Percentiles rank a stretch among this genome's conserved stretches.
phyloP scores from a whole-genome alignment of 352 stramenopile species.

The Elongisporangium prolatum region DNA sequence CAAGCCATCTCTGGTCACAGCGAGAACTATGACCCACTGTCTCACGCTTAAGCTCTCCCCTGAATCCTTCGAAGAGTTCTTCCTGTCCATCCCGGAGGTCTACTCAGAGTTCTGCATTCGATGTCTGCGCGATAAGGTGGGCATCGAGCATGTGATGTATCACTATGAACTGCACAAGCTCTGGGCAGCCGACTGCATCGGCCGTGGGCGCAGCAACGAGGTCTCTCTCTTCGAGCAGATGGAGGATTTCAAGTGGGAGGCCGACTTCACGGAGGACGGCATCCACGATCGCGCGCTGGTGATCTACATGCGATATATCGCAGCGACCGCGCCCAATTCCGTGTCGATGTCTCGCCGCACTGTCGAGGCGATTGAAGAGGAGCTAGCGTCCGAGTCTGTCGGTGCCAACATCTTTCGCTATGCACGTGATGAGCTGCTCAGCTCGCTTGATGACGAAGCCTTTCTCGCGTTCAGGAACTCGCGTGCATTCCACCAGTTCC shows the following conservation, averaged over 20 bases:
- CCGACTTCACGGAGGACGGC: slow-evolving; percentile 40
- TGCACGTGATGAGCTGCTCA: slow-evolving; percentile 43
- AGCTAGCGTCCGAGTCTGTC: slow-evolving; percentile 33
- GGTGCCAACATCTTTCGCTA: slow-evolving; percentile 35
- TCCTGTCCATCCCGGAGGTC: slow-evolving; percentile 41
- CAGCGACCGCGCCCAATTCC: slow-evolving; percentile 20
- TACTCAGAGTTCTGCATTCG: slow-evolving; percentile 72
- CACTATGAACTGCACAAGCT: slow-evolving; percentile 60
- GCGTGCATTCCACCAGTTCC: slow-evolving; percentile 39
- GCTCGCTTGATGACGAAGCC: slow-evolving; percentile 37
- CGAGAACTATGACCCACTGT: slow-evolving; percentile 34
- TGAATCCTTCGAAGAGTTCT: slow-evolving; percentile 48
- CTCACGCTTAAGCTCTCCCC: slow-evolving; percentile 35
- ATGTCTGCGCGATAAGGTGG: slow-evolving; percentile 40
- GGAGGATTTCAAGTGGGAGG: slow-evolving; percentile 62
- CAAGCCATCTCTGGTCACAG: slow-evolving; percentile 26
- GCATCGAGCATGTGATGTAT: slow-evolving; percentile 57
- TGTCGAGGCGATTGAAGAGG: slow-evolving; percentile 33
- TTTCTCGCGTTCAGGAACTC: slow-evolving; percentile 48
- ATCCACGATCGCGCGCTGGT: slow-evolving; percentile 48
- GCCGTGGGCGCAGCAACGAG: slow-evolving; percentile 35
- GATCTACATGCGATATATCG: slow-evolving; percentile 58
- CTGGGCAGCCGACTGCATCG: slow-evolving; percentile 55
- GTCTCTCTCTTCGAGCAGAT: slow-evolving; percentile 59
- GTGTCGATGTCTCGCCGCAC: slow-evolving; percentile 25